Base-by-base conservation (phyloP, 2,329 filamentous ascomycete species). In the Aspergillus melleus region DNA sequence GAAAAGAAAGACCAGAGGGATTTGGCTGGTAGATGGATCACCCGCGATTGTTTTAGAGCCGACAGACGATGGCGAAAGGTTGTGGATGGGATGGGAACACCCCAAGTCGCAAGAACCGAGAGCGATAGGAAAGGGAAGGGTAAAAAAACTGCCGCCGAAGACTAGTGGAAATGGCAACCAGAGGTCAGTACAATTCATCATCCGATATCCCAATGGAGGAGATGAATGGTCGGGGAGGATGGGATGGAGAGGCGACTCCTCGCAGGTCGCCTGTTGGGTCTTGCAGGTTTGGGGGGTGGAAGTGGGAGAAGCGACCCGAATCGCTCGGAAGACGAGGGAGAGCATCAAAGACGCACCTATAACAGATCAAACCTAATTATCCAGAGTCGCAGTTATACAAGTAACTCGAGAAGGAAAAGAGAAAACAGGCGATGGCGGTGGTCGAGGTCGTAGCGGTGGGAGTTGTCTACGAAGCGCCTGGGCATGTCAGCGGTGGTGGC, bases 401-500 rank as follows among this genome's bases (percentile, higher is more conserved):
- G 47, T 56, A 59, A 63, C 66, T 61, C 58, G 60, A 66, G 59
- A 30, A 61, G 62, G 55, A 59, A 49, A n/a, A 55, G 60, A 59
- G 60, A 50, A 61, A 58, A 64, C 59, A 51, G 63, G 65, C 63
- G 66, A 64, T 63, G 69, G 61, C 59, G 60, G 60, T 62, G 61
- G 63, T 52, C 61, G 63, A 61, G 60, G 63, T 58, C 51, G 65
- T 67, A 63, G 66, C 59, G 61, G 55, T 62, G 56, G 55, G 57
- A 68, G 67, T 68, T 64, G 63, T 70, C 70, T 72, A 73, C 66
- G 66, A 74, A 74, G 74, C 70, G 72, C 67, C 73, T 70, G 67
- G 70, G 70, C 68, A 68, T 71, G 69, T 76, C 72, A 77, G 75
- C 73, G 73, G 66, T 75, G 72, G 66, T 75, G 73, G 66, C 67